phyloP scores from a whole-genome alignment of 345 rosid genomes.

The Brassica juncea region DNA sequence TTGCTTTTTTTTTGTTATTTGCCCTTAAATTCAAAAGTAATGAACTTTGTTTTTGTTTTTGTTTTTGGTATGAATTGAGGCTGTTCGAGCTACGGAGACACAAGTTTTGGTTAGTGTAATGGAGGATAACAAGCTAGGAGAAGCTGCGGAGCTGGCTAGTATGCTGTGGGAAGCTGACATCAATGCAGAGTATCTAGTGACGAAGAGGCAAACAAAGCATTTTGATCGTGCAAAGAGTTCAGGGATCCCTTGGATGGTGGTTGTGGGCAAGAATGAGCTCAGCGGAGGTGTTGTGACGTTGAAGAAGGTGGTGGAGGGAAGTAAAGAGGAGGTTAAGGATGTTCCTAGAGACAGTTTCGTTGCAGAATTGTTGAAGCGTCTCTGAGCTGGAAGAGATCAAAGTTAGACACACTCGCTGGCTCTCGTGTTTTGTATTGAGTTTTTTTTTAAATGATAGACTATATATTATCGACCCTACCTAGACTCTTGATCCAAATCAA shows the following conservation, averaged over 20 bases:
- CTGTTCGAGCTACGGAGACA: constrained; percentile 68
- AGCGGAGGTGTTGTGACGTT: constrained; percentile 60
- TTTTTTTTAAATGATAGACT: neutral
- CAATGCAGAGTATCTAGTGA: constrained; percentile 68
- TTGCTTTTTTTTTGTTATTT: neutral
- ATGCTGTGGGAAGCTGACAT: constrained; percentile 64
- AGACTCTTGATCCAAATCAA: neutral
- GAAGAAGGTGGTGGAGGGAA: constrained; percentile 54
- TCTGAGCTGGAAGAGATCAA: constrained; percentile 20
- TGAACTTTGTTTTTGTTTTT: neutral
- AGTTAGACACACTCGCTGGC: neutral
- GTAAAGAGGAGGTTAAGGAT: constrained; percentile 43
- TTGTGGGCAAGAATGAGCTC: constrained; percentile 64
- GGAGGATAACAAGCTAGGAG: constrained; percentile 53
- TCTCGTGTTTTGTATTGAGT: neutral
- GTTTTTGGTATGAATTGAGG: constrained; percentile 40
- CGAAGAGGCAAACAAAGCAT: constrained; percentile 63
- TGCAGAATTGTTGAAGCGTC: constrained; percentile 47
- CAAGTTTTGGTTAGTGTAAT: constrained; percentile 65
- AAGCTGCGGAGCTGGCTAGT: constrained; percentile 66
- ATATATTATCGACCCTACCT: neutral
- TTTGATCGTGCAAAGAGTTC: constrained; percentile 29
- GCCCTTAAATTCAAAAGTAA: neutral
- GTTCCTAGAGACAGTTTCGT: constrained; percentile 52
- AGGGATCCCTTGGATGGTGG: constrained; percentile 54